Evolutionary conservation across 2,329 filamentous ascomycete species (phyloP), one percentile per base, ranked within the genome.

Genomic region (Neofusicoccum cordaticola): DNA sequence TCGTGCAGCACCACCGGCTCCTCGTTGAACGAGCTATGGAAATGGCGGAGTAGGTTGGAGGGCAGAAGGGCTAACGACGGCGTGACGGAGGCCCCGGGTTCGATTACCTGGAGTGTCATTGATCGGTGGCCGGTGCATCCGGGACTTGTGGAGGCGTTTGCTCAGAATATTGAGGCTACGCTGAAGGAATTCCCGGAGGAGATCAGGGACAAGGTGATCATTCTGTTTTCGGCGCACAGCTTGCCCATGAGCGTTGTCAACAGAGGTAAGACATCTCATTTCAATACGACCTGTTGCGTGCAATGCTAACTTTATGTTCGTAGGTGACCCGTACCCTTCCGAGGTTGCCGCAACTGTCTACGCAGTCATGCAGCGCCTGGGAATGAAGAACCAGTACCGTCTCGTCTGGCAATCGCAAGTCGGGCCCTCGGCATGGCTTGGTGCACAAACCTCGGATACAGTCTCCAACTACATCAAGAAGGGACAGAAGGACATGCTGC

Each of bases 341-440:
- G 95, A 99, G 77, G 95, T 99, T 5, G 94, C 92, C 6, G 95
- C 95, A 9, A 99, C 95, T 0, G 95, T 98, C 8, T 89, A 97
- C 74, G 93, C 94, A 2, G 94, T 99, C n/a, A 97, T 97, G 90
- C 87, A 96, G 75, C 86, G 92, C 56, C 84, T 99, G 13, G 89
- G 89, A 37, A 93, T 95, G 78, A 89, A 87, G 67, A 95, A 99
- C 79, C 92, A 91, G 5, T 98, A 97, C 79, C 89, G 95, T 63
- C 84, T 99, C 17, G 95, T 93, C 73, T 99, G 95, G 95, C 95
- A 99, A 78, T 97, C 93, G 4, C 95, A 99, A 79, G 95, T 99
- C 68, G 95, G 96, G 7, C 95, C 96, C 0, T 92, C 90, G 34
- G 91, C 95, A 19, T 99, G 95, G 95, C 84, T 99, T 8, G 95